Base-by-base conservation (phyloP, 2,329 filamentous ascomycete species). In the Talaromyces islandicus region DNA sequence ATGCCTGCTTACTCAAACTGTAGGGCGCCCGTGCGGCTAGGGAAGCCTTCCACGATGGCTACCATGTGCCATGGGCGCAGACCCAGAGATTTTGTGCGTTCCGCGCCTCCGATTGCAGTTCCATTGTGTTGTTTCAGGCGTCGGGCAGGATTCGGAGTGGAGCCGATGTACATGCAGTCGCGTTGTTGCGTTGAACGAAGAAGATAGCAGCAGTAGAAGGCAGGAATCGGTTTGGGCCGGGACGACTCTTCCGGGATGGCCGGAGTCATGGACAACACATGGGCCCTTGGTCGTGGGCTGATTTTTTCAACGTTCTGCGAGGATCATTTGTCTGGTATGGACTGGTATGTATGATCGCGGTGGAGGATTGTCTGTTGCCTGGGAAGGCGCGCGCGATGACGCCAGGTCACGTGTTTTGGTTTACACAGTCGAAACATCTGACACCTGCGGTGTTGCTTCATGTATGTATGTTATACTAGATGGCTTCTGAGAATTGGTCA, bases 61-160 rank as follows among this genome's bases (percentile, higher is more conserved):
- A 90, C 84, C 89, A 96, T 95, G 70, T 96, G 90, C 92, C 94
- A 97, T 0, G 94, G 94, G 48, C 91, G 83, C 63, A 92, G 76
- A 4, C 76, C 85, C 53, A 79, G 75, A 57, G 84, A 82, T 11
- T 88, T 84, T 0, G 94, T 99, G 53, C 87, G 83, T 30, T 81
- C 85, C 30, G 94, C 94, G 38, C 94, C 94, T 56, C 94, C 94
- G 70, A 86, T 89, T 32, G 82, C 82, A 55, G 86, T 78, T 57
- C 94, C 94, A 82, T 99, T 99, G 77, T 99, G 94, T 73, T 97
- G 94, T 63, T 86, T 87, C 25, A 97, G 81, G 14, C 94, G 89
- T 61, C 93, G 84, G 1, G 87, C 86, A 48, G 94, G 93, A 70
- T 97, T 87, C 0, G 92, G 92, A 0, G 94, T 97, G 50, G 91